Base-by-base conservation (phyloP, 2,329 filamentous ascomycete genomes). In the Sclerotiophoma versabilis region DNA sequence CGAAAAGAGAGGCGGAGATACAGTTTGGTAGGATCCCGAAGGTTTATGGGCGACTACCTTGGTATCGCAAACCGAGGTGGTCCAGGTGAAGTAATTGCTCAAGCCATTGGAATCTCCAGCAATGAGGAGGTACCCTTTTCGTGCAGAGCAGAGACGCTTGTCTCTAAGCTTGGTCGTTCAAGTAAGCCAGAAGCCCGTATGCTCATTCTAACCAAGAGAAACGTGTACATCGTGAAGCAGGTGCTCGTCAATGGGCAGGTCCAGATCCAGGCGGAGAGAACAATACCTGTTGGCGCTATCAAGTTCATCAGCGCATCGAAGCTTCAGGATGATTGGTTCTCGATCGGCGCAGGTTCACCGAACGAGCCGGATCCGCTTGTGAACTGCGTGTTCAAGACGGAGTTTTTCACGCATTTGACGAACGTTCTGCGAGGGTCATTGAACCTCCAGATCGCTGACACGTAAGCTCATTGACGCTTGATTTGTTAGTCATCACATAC, bases 291-390 rank as follows among this genome's bases (percentile, higher is more conserved):
- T 15, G 91, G 92, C 2, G 86, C 92, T 9, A 93, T 99, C 80
- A 96, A 96, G 75, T 95, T 89, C 69, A 81, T 99, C 62, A 87
- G 91, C 66, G 81, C 85, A 5, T 97, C 93, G 2, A 91, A 84
- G 14, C 79, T 90, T 57, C 91, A 91, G 60, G 95, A 99, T 66
- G 95, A 99, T 76, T 99, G 95, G 95, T 97, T 99, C 75, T 92
- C 93, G 1, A 81, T 99, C 29, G 91, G 93, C 3, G 84, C 96
- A 37, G 92, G 91, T n/a, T 93, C 93, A 26, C 88, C 88, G 8
- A 92, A 96, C 71, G 93, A 98, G 73, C 83, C 95, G 0, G 95
- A 99, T 75, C 92, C 95, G n/a, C 82, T 99, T 19, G 77, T 99
- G 68, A 96, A 88, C 77, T 99, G 95, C 71, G 80, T 97, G 17